Conservation (phyloP, 148 eudicot species). For the Arbutus unedo region DNA sequence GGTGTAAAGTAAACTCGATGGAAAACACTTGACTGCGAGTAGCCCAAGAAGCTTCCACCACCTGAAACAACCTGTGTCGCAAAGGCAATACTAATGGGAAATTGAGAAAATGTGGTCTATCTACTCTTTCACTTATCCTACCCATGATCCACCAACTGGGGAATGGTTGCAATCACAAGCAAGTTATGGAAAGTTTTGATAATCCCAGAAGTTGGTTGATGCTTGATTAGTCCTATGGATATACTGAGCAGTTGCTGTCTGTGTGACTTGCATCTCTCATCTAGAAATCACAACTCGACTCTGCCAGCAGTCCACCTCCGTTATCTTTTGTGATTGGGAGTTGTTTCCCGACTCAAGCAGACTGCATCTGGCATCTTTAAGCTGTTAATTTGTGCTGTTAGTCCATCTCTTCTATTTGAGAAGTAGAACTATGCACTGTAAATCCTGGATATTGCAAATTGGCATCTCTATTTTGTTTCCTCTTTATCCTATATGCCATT, state of each 20-base stretch:
- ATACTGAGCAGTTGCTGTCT: background rate
- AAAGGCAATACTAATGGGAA: background rate
- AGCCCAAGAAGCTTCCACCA: background rate
- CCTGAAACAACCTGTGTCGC: background rate
- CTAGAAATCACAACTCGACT: background rate
- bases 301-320: background rate
- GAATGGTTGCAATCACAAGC: background rate
- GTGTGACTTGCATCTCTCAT: background rate
- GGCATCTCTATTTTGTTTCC: background rate
- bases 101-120: background rate
- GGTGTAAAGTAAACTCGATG: background rate
- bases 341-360: background rate
- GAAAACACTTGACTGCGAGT: background rate
- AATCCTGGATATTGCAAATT: background rate
- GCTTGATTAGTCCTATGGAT: background rate
- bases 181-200: background rate
- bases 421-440: background rate
- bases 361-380: background rate
- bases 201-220: background rate
- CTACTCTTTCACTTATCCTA: background rate
- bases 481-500: background rate
- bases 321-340: background rate
- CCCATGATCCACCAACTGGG: background rate
- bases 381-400: background rate
- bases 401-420: slow-evolving; percentile 5